Percentiles rank a stretch among this genome's conserved stretches.
Conservation (phyloP, 257 asterid genomes). For the Marsdenia floribunda region DNA sequence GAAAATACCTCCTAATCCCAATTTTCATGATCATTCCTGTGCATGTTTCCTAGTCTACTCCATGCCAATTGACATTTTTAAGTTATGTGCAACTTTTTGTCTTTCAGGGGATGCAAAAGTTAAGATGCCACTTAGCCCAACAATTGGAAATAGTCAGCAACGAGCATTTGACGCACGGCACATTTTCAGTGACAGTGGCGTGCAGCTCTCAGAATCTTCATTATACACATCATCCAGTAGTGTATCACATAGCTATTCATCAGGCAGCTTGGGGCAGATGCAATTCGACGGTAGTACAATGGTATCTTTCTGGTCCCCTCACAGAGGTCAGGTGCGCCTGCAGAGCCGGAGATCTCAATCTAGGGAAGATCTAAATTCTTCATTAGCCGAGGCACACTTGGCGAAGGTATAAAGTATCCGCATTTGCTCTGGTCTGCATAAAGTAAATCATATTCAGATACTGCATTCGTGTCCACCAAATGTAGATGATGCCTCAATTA, state of each 20-base stretch:
- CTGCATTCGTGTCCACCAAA: not conserved
- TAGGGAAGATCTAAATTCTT: conserved; percentile 78
- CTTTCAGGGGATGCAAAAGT: conserved; percentile 70
- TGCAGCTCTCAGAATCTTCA: conserved; percentile 57
- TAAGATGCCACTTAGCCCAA: conserved; percentile 93
- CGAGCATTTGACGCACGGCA: conserved; percentile 47
- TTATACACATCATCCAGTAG: conserved; percentile 70
- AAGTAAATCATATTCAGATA: not conserved
- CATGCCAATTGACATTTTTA: not conserved
- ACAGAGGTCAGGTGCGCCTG: conserved; percentile 60
- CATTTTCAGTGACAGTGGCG: conserved; percentile 38
- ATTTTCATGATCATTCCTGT: not conserved
- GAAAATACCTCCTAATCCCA: not conserved
- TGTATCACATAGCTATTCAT: conserved; percentile 76
- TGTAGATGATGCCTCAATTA: not conserved
- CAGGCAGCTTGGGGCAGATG: conserved; percentile 85
- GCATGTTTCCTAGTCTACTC: not conserved
- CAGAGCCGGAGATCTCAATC: conserved; percentile 94
- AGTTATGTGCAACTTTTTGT: conserved; percentile 3
- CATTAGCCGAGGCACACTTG: conserved; percentile 59
- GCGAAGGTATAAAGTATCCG: conserved; percentile 35
- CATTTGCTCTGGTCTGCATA: conserved; percentile 1
- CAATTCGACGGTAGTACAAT: conserved; percentile 46
- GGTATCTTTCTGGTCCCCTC: conserved; percentile 63
- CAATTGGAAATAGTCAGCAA: conserved; percentile 48